Evolutionary conservation across 257 asterid genomes (phyloP), one percentile per base, ranked within the genome.

Genomic region (Cynanchum wilfordii): DNA sequence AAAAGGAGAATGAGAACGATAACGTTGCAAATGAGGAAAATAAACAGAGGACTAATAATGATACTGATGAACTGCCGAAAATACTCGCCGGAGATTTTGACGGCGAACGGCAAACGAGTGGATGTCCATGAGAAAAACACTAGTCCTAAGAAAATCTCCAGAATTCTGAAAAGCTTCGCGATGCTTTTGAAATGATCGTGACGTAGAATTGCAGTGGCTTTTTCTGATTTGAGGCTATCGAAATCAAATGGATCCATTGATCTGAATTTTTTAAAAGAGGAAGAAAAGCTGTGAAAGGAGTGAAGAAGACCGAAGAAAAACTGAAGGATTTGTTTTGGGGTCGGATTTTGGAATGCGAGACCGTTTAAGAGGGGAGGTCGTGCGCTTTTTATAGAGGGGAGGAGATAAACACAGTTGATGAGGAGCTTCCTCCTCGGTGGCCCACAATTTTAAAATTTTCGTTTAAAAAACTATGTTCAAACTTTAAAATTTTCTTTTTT

Each of bases 1-100:
- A 84, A 66, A 69, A 88, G 81, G 45, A 90, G 94, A 70, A 82
- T 76, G 25, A 90, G 82, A 47, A 86, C 96, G 73, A 92, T 88
- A 83, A 78, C 55, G 63, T 90, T 92, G 57, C 89, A 57, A 55
- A 92, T 59, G 25, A 90, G 60, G 86, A 92, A 90, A 59, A 86
- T 65, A 81, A 86, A 92, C 80, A 85, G 80, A 30, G 87, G 97
- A 77, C 86, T 85, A 50, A 80, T 27, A 76, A 86, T 79, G 68
- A 86, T 3, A 72, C 63, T 29, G 0, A 80, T 40, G 66, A 88
- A 74, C 30, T 47, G 82, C 66, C 91, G 90, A 82, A 86, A 77
- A 74, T 78, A 88, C 68, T 86, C 89, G 66, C 82, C 86, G 84
- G 90, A 84, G 78, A 82, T 42, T 75, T 75, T 84, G 63, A 85